A percentile compares a stretch with the other conserved stretches of the same genome.
These are phyloP conservation scores for Leccinum incarnatum DNA, from an alignment of 768 basidiomycete species.

Conservation along the genomic window DNA sequence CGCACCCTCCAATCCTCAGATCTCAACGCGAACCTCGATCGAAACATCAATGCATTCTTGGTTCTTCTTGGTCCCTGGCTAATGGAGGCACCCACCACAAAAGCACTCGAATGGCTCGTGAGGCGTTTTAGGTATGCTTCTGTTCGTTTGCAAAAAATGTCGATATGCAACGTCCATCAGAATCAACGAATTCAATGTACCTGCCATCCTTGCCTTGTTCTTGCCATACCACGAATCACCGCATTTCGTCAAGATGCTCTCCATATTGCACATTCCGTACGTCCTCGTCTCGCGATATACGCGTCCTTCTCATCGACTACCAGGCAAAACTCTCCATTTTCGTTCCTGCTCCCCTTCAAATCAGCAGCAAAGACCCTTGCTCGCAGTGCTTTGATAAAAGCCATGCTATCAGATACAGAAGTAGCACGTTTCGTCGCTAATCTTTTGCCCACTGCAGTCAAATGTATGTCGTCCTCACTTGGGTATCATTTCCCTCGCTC, in stretches of 20 bases:
- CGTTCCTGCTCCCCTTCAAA: conserved; percentile 73
- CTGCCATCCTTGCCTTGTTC: conserved; percentile 74
- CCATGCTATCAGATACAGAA: conserved; percentile 70
- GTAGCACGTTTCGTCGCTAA: conserved; percentile 69
- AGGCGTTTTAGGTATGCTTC: conserved; percentile 76
- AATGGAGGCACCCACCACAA: conserved; percentile 75
- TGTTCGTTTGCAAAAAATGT: background rate
- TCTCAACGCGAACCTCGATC: conserved; percentile 62
- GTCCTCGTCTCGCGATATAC: conserved; percentile 18
- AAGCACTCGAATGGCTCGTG: conserved; percentile 93
- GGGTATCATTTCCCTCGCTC: background rate
- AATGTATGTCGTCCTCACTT: conserved; percentile 28
- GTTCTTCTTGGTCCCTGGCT: conserved; percentile 75
- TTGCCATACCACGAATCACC: conserved; percentile 94
- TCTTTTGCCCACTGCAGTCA: conserved; percentile 59
- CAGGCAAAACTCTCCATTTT: conserved; percentile 62
- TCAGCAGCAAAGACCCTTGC: conserved; percentile 74
- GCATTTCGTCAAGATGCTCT: conserved; percentile 90
- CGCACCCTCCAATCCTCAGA: conserved; percentile 70
- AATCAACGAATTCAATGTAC: conserved; percentile 90
- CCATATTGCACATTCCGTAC: conserved; percentile 77
- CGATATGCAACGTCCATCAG: conserved; percentile 38
- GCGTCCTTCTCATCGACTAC: background rate
- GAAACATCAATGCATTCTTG: conserved; percentile 58
- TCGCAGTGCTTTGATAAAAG: conserved; percentile 66